These are phyloP conservation scores for Paxillus rubicundulus DNA, from an alignment of 768 basidiomycete species.

Conservation along the genomic window DNA sequence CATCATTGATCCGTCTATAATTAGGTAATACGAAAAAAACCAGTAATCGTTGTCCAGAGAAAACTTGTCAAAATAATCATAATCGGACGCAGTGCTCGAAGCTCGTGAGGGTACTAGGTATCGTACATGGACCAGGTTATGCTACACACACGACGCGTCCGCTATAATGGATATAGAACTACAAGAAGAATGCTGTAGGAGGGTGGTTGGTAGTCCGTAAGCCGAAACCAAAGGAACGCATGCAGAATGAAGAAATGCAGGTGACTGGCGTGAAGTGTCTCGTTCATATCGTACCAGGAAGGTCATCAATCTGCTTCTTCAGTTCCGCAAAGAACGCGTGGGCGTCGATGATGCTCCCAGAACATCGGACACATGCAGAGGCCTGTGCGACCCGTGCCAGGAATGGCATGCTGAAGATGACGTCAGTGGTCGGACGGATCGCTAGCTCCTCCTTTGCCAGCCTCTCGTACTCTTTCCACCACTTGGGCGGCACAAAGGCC, in stretches of 20 bases:
- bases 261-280: neutral
- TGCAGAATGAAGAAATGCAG: neutral
- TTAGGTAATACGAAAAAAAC: neutral
- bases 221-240: no score
- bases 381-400: slow-evolving; percentile 48
- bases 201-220: no score
- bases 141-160: no score
- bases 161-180: no score
- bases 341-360: slow-evolving; percentile 63
- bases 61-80: no score
- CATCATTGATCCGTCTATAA: no score
- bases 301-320: slow-evolving; percentile 55
- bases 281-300: slow-evolving; percentile 43
- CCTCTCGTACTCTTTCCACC: slow-evolving; percentile 66
- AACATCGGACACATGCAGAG: slow-evolving; percentile 60
- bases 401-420: slow-evolving; percentile 61
- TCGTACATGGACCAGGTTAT: no score
- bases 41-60: no score
- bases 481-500: slow-evolving; percentile 53
- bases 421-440: slow-evolving; percentile 52
- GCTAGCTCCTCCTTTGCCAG: slow-evolving; percentile 57
- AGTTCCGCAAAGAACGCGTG: slow-evolving; percentile 52
- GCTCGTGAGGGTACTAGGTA: no score
- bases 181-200: no score
- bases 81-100: no score